Evolutionary conservation across 1,139 yeast genomes (phyloP).

Genomic region (Geotrichum histeridarum): DNA sequence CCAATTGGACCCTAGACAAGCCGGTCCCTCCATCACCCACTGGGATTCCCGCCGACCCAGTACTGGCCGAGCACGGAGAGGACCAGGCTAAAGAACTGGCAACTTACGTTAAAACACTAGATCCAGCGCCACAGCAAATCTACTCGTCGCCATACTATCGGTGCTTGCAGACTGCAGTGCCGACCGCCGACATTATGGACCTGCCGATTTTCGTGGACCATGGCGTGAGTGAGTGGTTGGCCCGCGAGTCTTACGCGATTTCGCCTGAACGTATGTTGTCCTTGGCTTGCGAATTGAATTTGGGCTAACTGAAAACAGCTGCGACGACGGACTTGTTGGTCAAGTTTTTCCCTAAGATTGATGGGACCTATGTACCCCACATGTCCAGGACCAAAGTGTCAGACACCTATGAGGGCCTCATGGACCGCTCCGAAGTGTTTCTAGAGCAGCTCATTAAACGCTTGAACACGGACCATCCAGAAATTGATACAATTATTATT

Average conservation of each 20-base stretch:
- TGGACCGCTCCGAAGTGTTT: conserved; percentile 49
- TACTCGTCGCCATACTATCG: conserved; percentile 83
- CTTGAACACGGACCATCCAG: conserved; percentile 51
- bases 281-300: neutral
- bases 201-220: conserved; percentile 44
- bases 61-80: conserved; percentile 71
- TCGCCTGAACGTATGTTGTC: conserved; percentile 22
- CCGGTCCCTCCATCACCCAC: conserved; percentile 77
- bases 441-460: conserved; percentile 48
- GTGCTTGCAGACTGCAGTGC: conserved; percentile 76
- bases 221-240: conserved; percentile 52
- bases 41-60: conserved; percentile 77
- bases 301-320: conserved; percentile 32
- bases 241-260: conserved; percentile 21
- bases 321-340: conserved; percentile 49
- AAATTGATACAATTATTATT: conserved; percentile 52
- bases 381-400: conserved; percentile 58
- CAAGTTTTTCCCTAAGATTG: conserved; percentile 49
- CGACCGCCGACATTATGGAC: conserved; percentile 53
- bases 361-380: conserved; percentile 41
- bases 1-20: conserved; percentile 58
- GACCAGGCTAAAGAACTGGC: conserved; percentile 70
- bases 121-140: conserved; percentile 50
- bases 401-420: conserved; percentile 61
- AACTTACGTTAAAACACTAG: conserved; percentile 38